These are phyloP conservation scores for Cornus controversa DNA, from an alignment of 148 eudicot genomes.

Conservation along the genomic window DNA sequence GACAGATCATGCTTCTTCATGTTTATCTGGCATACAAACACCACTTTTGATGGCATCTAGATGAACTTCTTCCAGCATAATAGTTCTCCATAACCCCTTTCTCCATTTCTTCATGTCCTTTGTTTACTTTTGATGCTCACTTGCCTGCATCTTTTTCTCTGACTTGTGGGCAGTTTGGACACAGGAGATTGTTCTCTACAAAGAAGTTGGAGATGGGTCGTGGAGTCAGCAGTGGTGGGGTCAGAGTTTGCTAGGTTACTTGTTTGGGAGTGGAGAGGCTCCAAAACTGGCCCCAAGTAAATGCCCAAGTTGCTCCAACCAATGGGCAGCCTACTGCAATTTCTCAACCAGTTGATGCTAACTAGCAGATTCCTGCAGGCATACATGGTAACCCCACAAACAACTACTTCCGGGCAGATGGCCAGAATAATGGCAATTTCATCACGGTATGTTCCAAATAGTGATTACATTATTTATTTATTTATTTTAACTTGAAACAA, in stretches of 20 bases:
- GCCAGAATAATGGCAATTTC: conserved; percentile 87
- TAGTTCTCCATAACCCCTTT: not conserved
- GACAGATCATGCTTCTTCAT: not conserved
- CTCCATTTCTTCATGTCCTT: not conserved
- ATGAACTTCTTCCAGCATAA: not conserved
- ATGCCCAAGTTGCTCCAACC: no score
- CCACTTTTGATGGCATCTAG: not conserved
- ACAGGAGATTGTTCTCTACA: not conserved
- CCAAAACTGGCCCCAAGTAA: conserved; percentile 51
- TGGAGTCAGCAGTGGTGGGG: conserved; percentile 94
- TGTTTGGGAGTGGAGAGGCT: conserved; percentile 76
- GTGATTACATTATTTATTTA: conserved; percentile 13
- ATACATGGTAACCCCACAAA: conserved; percentile 53
- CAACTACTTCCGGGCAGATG: conserved; percentile 78
- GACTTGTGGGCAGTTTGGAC: not conserved
- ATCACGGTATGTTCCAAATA: conserved; percentile 55
- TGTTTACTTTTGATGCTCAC: not conserved
- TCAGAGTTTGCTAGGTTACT: conserved; percentile 77
- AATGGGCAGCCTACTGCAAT: no score
- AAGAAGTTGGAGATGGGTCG: conserved; percentile 50
- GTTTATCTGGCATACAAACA: not conserved
- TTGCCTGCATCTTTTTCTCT: not conserved
- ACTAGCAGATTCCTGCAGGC: conserved; percentile 74
- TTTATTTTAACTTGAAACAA: no score
- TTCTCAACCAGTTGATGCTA: no score